These are phyloP conservation scores for Haematococcus lacustris DNA, from an alignment of 139 green algal genomes.

Conservation along the genomic window DNA sequence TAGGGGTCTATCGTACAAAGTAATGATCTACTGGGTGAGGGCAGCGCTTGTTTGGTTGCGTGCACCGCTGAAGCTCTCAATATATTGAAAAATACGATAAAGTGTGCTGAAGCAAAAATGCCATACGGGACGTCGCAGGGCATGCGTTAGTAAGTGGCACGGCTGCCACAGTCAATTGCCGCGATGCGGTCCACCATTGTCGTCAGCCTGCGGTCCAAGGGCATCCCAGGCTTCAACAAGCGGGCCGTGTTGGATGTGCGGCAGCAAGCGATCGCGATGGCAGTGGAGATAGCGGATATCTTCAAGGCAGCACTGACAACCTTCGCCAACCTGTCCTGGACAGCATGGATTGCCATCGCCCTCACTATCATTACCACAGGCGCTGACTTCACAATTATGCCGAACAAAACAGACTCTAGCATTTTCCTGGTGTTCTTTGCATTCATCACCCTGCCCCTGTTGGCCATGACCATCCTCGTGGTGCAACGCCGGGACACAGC, in stretches of 20 bases:
- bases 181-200: slow-evolving; percentile 9
- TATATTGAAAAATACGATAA: too few species aligned
- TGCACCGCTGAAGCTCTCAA: too few species aligned
- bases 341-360: slow-evolving; percentile 17
- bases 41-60: too few species aligned
- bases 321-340: slow-evolving; percentile 17
- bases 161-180: background rate
- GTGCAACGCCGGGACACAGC: background rate
- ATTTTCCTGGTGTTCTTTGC: slow-evolving; percentile 11
- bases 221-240: slow-evolving; percentile 6
- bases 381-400: background rate
- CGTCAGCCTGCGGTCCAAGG: slow-evolving; percentile 22
- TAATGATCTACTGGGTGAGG: too few species aligned
- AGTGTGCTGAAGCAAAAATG: too few species aligned
- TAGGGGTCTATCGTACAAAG: too few species aligned
- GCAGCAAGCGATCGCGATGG: background rate
- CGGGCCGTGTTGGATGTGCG: too few species aligned
- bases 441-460: background rate
- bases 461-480: background rate
- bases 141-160: too few species aligned
- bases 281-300: slow-evolving; percentile 14
- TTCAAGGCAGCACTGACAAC: slow-evolving; percentile 10
- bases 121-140: too few species aligned
- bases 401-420: background rate
- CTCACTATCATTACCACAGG: slow-evolving; percentile 14